Conservation (phyloP, 352 stramenopile species). For the Pythium aquatile region DNA sequence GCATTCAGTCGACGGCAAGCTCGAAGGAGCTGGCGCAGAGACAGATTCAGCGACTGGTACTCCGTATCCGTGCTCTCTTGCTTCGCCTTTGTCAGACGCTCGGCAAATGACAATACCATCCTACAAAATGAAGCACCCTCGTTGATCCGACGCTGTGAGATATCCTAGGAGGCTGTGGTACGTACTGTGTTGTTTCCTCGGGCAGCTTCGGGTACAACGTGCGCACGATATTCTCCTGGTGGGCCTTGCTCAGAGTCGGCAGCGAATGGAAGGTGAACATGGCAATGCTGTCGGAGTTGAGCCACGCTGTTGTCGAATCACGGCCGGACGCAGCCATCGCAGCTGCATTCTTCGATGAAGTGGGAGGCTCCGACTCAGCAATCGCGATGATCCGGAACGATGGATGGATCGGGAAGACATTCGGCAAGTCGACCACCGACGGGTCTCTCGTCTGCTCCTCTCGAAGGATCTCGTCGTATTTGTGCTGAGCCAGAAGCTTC, state of each 20-base stretch:
- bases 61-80: constrained; percentile 43
- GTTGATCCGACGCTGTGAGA: not conserved
- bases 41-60: constrained; percentile 55
- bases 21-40: constrained; percentile 63
- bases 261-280: constrained; percentile 79
- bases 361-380: constrained; percentile 52
- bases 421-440: constrained; percentile 15
- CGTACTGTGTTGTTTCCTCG: constrained; percentile 52
- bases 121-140: constrained; percentile 19
- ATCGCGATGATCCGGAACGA: constrained; percentile 90
- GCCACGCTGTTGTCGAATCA: constrained; percentile 55
- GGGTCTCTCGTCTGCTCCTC: constrained; percentile 23
- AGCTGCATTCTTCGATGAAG: constrained; percentile 28
- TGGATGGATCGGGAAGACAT: constrained; percentile 77
- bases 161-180: not conserved
- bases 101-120: constrained; percentile 53
- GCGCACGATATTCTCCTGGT: constrained; percentile 55
- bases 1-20: constrained; percentile 64
- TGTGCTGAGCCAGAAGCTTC: constrained; percentile 63
- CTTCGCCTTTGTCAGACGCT: constrained; percentile 47
- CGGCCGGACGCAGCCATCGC: constrained; percentile 31
- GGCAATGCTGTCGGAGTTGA: constrained; percentile 73
- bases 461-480: constrained; percentile 51
- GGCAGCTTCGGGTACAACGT: constrained; percentile 53
- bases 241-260: constrained; percentile 32